Evolutionary conservation across 805 yeast genomes (phyloP), one percentile per base, ranked within the genome.

Genomic region (Clavispora vitiphila): DNA sequence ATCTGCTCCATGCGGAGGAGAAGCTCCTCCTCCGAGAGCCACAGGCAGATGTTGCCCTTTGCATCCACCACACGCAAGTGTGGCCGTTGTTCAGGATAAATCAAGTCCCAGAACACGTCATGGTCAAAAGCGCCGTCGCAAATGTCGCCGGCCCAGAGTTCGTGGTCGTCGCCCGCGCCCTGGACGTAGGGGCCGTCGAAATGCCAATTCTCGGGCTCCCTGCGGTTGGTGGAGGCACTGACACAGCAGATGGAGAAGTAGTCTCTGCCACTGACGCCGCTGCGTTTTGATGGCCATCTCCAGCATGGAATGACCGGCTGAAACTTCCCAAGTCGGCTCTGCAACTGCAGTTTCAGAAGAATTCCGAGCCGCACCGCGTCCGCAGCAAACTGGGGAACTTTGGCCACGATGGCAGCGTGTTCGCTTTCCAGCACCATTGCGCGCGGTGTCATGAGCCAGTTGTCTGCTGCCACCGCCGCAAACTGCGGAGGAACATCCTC

Each of bases 101-200:
- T 42, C 22, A 44, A 34, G 3, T 55, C 39, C 95, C 95, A 87
- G 37, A 84, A 76, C 21, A 76, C 37, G 0, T 53, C 51, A 0
- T 90, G 79, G 1, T 69, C 72, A 23, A 87, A 58, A 0, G 71
- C 64, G 4, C 74, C 67, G 0, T 83, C 75, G 27, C 67, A 64
- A 1, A 64, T 37, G 4, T 57, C 60, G 1, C 69, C 56, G 0
- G 64, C 63, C 97, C 96, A 89, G 9, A 82, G 65, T 54, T 89
- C 97, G 57, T 89, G 96, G 54, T 90, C 96, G 60, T 89, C 97
- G 0, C 93, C 96, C 0, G 96, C 93, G 1, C 97, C 97, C 60
- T 88, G 96, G 1, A 88, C 85, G 55, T 89, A 89, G 18, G 57
- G 50, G 58, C 64, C 61, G 5, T 34, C 21, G 24, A 21, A 40